Evolutionary conservation across 306 rosid species (phyloP), one percentile per base, ranked within the genome.

Genomic region (Psophocarpus tetragonolobus): DNA sequence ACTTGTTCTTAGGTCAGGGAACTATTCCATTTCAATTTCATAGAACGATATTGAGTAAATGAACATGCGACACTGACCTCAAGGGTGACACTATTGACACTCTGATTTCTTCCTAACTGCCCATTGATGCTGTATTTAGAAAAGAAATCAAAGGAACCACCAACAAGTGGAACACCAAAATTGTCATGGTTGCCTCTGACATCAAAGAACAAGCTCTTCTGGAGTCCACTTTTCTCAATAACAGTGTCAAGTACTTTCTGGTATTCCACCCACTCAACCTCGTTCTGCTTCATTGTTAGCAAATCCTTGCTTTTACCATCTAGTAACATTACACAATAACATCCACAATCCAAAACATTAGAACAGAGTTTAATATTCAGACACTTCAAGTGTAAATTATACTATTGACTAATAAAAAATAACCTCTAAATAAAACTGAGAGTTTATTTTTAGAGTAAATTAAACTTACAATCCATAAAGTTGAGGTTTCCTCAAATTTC

Each of bases 251-350:
- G 84, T 13, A 76, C 81, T 80, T 68, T 78, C 82, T 27, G 78
- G 79, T 95, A 95, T 58, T 95, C 96, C 80, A 87, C 72, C 98
- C 97, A 95, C 81, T 95, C 98, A 62, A 82, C 92, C 87, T 92
- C 97, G 77, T 88, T 89, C 82, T 87, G 92, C 87, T 87, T 92
- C 98, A 83, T 91, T 11, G 98, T 92, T 18, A 89, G 78, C 85
- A 89, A 83, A 75, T 92, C 98, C 85, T 92, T 86, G 89, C 98
- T 92, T 71, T 95, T 92, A 21, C 97, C 97, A 79, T 95, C 98
- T 94, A 84, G 44, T 39, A 70, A 68, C 14, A 38, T 6, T 11
- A 33, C 14, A 75, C 9, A 58, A 39, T 30, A 58, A 39, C 68
- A 36, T 11, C 5, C 30, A 64, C 53, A 30, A 48, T 51, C 10